These are phyloP conservation scores for Trichoderma pleuroti DNA, from an alignment of 2,329 filamentous ascomycete genomes.

Conservation along the genomic window DNA sequence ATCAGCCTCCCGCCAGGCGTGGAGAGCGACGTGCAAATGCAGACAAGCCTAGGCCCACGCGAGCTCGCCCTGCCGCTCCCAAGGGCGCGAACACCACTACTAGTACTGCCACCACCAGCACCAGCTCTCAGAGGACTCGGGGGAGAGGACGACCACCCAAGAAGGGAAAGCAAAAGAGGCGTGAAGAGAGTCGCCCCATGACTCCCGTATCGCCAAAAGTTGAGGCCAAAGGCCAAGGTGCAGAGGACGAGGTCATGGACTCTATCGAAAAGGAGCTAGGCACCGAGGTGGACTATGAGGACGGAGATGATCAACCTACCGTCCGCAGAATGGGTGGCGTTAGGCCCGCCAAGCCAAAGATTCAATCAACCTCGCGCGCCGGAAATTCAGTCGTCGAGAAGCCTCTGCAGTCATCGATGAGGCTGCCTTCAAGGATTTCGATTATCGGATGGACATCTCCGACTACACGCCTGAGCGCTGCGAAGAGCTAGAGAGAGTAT, in stretches of 20 bases:
- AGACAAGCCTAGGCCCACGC: constrained; percentile 47
- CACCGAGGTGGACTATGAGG: constrained; percentile 42
- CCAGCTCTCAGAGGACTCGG: constrained; percentile 35
- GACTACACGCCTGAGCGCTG: constrained; percentile 90
- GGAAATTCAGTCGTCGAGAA: constrained; percentile 81
- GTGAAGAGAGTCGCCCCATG: constrained; percentile 50
- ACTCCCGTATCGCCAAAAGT: constrained; percentile 55
- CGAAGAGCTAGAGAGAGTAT: constrained; percentile 87
- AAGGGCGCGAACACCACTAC: constrained; percentile 32
- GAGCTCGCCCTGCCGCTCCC: constrained; percentile 36
- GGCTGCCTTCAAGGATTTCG: constrained; percentile 82
- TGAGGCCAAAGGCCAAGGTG: constrained; percentile 32
- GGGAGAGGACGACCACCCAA: constrained; percentile 40
- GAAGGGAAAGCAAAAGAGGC: constrained; percentile 38
- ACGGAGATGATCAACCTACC: constrained; percentile 37
- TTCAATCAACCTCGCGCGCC: constrained; percentile 79
- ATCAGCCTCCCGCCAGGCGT: constrained; percentile 88
- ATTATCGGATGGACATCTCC: constrained; percentile 82
- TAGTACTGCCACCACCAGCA: constrained; percentile 21
- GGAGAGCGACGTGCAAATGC: constrained; percentile 71
- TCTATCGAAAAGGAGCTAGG: constrained; percentile 50
- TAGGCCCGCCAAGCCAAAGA: constrained; percentile 53
- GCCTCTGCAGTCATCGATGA: constrained; percentile 79
- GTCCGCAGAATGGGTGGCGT: constrained; percentile 49
- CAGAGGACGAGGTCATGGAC: constrained; percentile 37